These are phyloP conservation scores for Solanum chacoense DNA, from an alignment of 305 asterid genomes.

Conservation along the genomic window DNA sequence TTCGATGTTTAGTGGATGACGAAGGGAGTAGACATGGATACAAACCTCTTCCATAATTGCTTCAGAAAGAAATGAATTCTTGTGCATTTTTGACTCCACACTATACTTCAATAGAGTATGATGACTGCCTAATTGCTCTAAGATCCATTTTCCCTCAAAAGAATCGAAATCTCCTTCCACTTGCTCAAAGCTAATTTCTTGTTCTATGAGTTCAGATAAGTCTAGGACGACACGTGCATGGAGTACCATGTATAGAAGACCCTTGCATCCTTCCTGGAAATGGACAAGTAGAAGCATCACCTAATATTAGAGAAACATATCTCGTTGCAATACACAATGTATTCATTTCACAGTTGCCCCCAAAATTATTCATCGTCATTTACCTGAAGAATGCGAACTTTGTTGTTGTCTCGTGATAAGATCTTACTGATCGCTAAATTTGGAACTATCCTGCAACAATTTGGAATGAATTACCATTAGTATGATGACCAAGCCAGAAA, in stretches of 20 bases:
- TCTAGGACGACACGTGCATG: constrained; percentile 92
- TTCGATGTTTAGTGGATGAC: not conserved
- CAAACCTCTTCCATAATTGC: constrained; percentile 97
- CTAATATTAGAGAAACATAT: not conserved
- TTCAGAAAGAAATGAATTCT: constrained; percentile 87
- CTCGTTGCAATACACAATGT: not conserved
- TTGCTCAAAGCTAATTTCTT: constrained; percentile 82
- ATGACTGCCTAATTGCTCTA: constrained; percentile 86
- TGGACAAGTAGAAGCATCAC: constrained; percentile 2
- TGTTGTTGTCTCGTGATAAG: constrained; percentile 74
- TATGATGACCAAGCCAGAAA: not conserved
- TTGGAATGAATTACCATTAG: not conserved
- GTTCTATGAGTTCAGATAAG: constrained; percentile 61
- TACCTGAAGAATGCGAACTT: constrained; percentile 90
- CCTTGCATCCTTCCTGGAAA: constrained; percentile 96
- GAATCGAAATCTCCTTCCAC: constrained; percentile 89
- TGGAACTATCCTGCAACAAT: constrained; percentile 77
- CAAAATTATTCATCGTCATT: not conserved
- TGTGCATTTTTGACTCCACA: constrained; percentile 91
- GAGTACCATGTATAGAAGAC: constrained; percentile 84
- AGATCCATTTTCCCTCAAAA: constrained; percentile 79
- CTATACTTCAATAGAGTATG: constrained; percentile 78
- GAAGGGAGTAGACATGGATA: not conserved
- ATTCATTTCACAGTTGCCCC: not conserved
- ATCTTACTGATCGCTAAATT: constrained; percentile 93